Conservation (phyloP, 306 rosid genomes). For the Rosa lucieae region DNA sequence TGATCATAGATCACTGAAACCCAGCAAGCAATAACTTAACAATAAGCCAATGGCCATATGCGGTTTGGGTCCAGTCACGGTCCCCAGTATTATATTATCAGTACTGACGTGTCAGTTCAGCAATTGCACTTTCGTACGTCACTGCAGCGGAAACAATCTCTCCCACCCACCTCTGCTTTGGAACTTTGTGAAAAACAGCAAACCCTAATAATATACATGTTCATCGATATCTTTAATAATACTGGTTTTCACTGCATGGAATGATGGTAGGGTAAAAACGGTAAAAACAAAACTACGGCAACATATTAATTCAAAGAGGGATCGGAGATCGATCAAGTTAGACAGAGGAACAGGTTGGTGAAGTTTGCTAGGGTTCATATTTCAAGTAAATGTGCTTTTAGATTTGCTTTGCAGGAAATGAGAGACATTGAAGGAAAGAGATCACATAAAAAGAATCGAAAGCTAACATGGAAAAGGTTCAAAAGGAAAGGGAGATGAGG, state of each 20-base stretch:
- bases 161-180: constrained; percentile 9
- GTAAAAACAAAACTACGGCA: neutral
- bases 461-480: neutral
- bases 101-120: neutral
- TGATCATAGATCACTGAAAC: neutral
- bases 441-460: constrained; percentile 1
- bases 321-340: neutral
- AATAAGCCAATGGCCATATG: neutral
- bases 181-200: neutral
- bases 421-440: neutral
- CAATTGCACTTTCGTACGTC: constrained; percentile 12
- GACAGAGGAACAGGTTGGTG: neutral
- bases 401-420: constrained; percentile 2
- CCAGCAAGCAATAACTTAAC: neutral
- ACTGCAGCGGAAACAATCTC: neutral
- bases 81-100: neutral
- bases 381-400: neutral
- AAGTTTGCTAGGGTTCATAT: neutral
- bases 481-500: neutral
- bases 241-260: neutral
- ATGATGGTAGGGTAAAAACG: neutral
- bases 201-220: neutral
- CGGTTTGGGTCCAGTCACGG: constrained; percentile 5
- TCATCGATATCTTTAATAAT: neutral
- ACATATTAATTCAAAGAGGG: neutral